Evolutionary conservation across 331 rosid genomes (phyloP), one percentile per base, ranked within the genome.

Genomic region (Erythrophleum ivorense): DNA sequence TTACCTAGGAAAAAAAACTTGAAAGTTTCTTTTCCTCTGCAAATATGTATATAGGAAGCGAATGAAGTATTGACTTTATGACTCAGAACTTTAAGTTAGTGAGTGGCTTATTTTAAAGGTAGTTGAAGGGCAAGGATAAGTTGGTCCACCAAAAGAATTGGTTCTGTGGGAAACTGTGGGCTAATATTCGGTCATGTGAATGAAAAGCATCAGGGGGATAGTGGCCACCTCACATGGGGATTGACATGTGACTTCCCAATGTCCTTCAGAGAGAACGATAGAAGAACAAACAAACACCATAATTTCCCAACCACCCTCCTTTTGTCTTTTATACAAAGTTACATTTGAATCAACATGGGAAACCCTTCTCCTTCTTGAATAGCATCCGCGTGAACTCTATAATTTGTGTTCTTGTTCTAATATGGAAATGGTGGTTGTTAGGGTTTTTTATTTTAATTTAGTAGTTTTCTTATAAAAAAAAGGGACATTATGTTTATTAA

Each of bases 381-480:
- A 2, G 52, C 75, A 45, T 67, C 38, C 74, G 85, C 50, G 85
- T 85, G 88, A 85, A 18, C 73, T 5, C 43, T 9, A 10, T 68
- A 3, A n/a, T 9, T 46, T 46, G 12, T 8, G 2, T 46, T 46
- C 50, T 46, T 46, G 50, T 9, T 46, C 2, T 9, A 1, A 10
- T 46, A 8, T 46, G 2, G 50, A 10, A 46, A 36, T 36, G 40
- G 13, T 9, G 8, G 50, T 5, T 43, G 7, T 43, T 6, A 43
- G 48, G 9, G 7, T 6, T 7, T 43, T 43, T 43, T 7, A 6
- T 9, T 9, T 5, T 1, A 6, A 43, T 43, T 43, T 43, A 5
- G 9, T 43, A 43, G 48, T 43, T 43, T 43, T 7, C 48, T 43
- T 6, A 1, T 4, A 43, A 43, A 43, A 43, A 43, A 0, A 43